Evolutionary conservation across 2,329 filamentous ascomycete genomes (phyloP), one percentile per base, ranked within the genome.

Genomic region (Fusarium graminum): DNA sequence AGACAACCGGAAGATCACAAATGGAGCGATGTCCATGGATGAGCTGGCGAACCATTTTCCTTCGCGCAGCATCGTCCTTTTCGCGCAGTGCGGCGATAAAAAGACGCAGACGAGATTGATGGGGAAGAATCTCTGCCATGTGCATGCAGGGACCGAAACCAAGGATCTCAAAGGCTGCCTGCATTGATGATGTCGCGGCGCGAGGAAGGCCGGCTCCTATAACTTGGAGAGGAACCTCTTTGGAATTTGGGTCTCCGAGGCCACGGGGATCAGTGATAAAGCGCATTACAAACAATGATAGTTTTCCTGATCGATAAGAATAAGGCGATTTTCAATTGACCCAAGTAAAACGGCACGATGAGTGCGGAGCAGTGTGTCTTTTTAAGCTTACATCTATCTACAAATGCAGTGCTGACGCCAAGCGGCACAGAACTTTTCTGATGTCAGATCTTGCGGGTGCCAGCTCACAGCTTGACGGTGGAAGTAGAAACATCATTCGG

Each of bases 101-200:
- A 1, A 77, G 59, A 16, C 64, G 66, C 19, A 71, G 47, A 0
- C 74, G 69, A 2, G 68, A 62, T 13, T 69, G 36, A 25, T 71
- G 69, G 2, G 74, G 73, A 2, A 70, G 30, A 1, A 76, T 57
- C n/a, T 75, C 67, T 4, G 74, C 72, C 69, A 76, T 78, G 49
- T 78, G 76, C 69, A 79, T 74, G 44, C 74, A 76, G 2, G 76
- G 76, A 3, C 52, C 47, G 34, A 57, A 71, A 13, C 70, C 74
- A 7, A 79, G 55, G 7, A 59, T 70, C 52, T 78, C 74, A 6
- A 79, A 67, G 2, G 75, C 77, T 2, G 72, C 70, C 47, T 78
- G 76, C 29, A 79, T 65, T 8, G 77, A 79, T 6, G 75, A 77
- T 0, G 77, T 79, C 9, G 76, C 77, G 19, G 76, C 77, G 25